Conservation (phyloP, 768 basidiomycete genomes). For the Xanthoconium purpureum region DNA sequence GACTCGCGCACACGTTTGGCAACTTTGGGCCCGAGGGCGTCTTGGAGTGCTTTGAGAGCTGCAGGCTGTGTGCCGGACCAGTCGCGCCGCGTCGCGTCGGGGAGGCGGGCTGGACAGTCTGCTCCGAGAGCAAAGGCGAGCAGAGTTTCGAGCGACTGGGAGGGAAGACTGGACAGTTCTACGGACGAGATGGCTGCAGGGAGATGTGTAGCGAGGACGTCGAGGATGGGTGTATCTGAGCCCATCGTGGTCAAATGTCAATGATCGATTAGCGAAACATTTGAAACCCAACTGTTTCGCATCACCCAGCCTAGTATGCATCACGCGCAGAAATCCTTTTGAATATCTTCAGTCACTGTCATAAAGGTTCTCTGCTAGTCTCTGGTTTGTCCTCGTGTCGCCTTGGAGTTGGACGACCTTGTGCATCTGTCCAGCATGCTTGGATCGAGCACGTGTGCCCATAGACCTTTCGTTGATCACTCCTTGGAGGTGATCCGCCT, state of each 20-base stretch:
- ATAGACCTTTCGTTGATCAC: too few relatives aligned
- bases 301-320: too few relatives aligned
- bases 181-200: slow-evolving; percentile 9
- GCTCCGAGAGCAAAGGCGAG: slow-evolving; percentile 31
- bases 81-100: slow-evolving; percentile 10
- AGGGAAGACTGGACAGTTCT: slow-evolving; percentile 1
- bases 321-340: too few relatives aligned
- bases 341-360: too few relatives aligned
- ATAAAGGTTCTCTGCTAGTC: too few relatives aligned
- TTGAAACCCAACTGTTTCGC: too few relatives aligned
- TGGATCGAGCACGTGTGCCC: too few relatives aligned
- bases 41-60: slow-evolving; percentile 21
- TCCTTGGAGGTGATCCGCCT: too few relatives aligned
- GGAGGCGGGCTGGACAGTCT: slow-evolving; percentile 20
- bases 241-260: slow-evolving; percentile 7
- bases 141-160: slow-evolving; percentile 20
- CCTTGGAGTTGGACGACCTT: too few relatives aligned
- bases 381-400: too few relatives aligned
- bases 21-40: slow-evolving; percentile 3
- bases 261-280: too few relatives aligned
- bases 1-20: slow-evolving; percentile 27
- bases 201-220: slow-evolving; percentile 19
- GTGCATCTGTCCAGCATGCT: too few relatives aligned
- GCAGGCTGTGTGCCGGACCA: slow-evolving; percentile 26
- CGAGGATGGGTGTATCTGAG: slow-evolving; percentile 26